Base-by-base conservation (phyloP, 257 asterid genomes). In the Solanum medicagineum region DNA sequence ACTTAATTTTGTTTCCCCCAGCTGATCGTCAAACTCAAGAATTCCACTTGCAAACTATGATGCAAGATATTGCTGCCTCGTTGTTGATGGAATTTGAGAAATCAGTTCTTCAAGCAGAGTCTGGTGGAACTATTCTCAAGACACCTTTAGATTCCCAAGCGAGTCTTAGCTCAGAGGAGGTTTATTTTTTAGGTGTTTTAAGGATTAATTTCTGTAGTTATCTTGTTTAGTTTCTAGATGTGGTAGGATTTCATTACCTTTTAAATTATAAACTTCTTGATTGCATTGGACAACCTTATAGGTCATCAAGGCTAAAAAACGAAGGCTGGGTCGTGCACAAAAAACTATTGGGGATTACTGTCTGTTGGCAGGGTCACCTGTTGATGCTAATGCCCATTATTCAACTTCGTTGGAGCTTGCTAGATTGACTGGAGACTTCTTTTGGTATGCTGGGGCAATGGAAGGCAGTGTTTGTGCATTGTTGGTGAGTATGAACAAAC, bases 151-250 rank as follows among this genome's bases (percentile, higher is more conserved):
- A 96, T 94, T 96, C 99, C 87, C 99, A 96, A 94, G 97, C 99
- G 90, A 94, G 94, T 91, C 98, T 96, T 83, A 93, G 95, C 94
- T 96, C 99, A 89, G 99, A 96, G 98, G 99, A 96, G 99, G 99
- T 96, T 92, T 90, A 92, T 86, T 84, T 92, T 92, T 91, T 93
- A 92, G 99, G 98, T 95, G 95, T 93, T 93, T 94, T 87, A 63
- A 84, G 75, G 84, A 89, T 88, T 91, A 87, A 15, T 89, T 88
- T 83, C 36, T 54, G 14, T 63, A 73, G 19, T 85, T 63, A 89
- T 89, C 83, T 85, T 63, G 69, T 66, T 69, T 36, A 69, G 82
- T 54, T 53, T 56, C 83, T 85, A 60, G 24, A 70, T 79, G 22
- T 80, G 42, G 29, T 47, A 54, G 70, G 57, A 32, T 71, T 51